These are phyloP conservation scores for Sphaerostilbella broomeana DNA, from an alignment of 2,329 filamentous ascomycete species.

Conservation along the genomic window DNA sequence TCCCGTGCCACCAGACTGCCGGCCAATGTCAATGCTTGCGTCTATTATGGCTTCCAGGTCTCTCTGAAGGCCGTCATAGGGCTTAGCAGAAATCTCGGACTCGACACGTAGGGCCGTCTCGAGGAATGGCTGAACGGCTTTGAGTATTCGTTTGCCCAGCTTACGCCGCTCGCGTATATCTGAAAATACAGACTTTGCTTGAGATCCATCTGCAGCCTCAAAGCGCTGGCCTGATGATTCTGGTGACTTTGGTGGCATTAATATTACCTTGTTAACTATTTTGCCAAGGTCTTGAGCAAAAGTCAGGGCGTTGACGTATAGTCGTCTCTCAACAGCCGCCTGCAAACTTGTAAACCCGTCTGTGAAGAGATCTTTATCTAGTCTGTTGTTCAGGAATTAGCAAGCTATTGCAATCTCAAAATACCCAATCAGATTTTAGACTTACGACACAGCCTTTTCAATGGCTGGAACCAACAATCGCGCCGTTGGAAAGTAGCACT, in stretches of 20 bases:
- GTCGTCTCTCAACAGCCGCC: conserved; percentile 45
- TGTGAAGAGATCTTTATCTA: conserved; percentile 58
- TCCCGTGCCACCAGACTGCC: conserved; percentile 30
- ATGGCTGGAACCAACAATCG: conserved; percentile 71
- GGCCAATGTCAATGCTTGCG: conserved; percentile 53
- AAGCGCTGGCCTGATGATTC: conserved; percentile 22
- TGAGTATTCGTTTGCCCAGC: conserved; percentile 84
- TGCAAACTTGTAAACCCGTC: conserved; percentile 45
- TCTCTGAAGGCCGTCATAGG: conserved; percentile 61
- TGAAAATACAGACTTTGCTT: conserved; percentile 44
- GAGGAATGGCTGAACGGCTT: conserved; percentile 69
- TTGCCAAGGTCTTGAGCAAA: conserved; percentile 53
- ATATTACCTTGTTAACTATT: conserved; percentile 48
- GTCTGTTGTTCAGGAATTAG: conserved; percentile 42
- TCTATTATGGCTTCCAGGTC: conserved; percentile 71
- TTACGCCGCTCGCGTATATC: conserved; percentile 78
- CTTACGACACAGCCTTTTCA: conserved; percentile 75
- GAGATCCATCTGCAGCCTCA: conserved; percentile 41
- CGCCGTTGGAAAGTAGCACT: conserved; percentile 84
- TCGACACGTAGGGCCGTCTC: conserved; percentile 74
- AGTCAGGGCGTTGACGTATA: conserved; percentile 50
- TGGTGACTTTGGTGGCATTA: conserved; percentile 29
- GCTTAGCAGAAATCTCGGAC: conserved; percentile 67
- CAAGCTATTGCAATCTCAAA: conserved; percentile 12
- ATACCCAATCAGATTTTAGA: conserved; percentile 20